phyloP scores from a whole-genome alignment of 345 rosid species.

The Melaleuca quinquenervia region DNA sequence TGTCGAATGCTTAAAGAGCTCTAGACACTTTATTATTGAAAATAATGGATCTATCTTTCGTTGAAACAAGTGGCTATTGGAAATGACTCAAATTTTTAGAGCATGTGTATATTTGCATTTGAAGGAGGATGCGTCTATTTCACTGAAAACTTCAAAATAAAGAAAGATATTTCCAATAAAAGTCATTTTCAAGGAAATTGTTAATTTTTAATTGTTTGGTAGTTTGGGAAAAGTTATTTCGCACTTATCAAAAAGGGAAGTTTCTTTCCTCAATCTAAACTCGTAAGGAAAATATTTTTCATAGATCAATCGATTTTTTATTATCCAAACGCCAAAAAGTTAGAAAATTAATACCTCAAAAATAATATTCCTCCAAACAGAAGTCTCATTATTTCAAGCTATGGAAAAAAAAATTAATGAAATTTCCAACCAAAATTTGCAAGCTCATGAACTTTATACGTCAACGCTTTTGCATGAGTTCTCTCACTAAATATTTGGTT shows the following conservation, averaged over 20 bases:
- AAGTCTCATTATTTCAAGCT: background rate
- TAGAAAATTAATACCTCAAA: background rate
- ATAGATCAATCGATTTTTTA: background rate
- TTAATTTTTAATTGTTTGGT: background rate
- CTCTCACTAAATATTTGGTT: background rate
- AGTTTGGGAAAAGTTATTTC: background rate
- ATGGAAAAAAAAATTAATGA: background rate
- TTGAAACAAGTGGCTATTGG: background rate
- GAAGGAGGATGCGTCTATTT: background rate
- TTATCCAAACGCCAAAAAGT: background rate
- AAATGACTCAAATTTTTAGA: background rate
- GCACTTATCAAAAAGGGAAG: background rate
- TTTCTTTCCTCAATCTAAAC: background rate
- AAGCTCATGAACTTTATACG: background rate
- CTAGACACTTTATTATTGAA: background rate
- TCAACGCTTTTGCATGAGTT: background rate
- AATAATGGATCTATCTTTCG: background rate
- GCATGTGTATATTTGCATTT: background rate
- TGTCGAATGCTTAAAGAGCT: background rate
- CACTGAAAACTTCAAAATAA: background rate
- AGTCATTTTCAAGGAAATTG: background rate
- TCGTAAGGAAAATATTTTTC: background rate
- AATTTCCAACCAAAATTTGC: background rate
- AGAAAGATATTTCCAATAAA: background rate
- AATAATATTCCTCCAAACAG: background rate